Conservation (phyloP, 73 alveolate species). For the Stentor roeselii region DNA sequence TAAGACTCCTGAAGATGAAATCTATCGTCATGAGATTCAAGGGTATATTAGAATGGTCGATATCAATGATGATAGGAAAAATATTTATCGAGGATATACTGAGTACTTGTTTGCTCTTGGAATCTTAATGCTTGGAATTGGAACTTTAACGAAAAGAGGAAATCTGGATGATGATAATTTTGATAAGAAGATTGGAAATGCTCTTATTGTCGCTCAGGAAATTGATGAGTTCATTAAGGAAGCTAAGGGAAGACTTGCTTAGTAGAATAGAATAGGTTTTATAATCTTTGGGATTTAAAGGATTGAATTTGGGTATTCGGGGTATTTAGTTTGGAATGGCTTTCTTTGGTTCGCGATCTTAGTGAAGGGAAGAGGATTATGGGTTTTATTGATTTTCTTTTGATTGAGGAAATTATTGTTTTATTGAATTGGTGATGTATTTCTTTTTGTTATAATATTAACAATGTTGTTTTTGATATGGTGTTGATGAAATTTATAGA, state of each 20-base stretch:
- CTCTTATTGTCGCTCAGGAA: constrained; percentile 15
- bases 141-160: neutral
- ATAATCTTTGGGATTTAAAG: too few species aligned
- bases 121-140: constrained; percentile 1
- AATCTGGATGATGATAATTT: neutral
- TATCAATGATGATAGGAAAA: neutral
- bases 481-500: too few species aligned
- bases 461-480: too few species aligned
- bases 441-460: too few species aligned
- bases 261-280: too few species aligned
- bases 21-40: neutral
- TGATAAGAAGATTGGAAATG: neutral
- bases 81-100: neutral
- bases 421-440: too few species aligned
- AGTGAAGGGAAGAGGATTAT: too few species aligned
- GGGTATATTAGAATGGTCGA: constrained; percentile 14
- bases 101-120: neutral
- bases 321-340: too few species aligned
- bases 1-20: constrained; percentile 15
- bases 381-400: too few species aligned
- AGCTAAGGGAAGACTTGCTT: neutral
- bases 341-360: too few species aligned
- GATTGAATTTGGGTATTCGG: too few species aligned
- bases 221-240: constrained; percentile 14
- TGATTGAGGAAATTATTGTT: too few species aligned